These are phyloP conservation scores for Gaultheria prostrata DNA, from an alignment of 148 eudicot genomes.

Conservation along the genomic window DNA sequence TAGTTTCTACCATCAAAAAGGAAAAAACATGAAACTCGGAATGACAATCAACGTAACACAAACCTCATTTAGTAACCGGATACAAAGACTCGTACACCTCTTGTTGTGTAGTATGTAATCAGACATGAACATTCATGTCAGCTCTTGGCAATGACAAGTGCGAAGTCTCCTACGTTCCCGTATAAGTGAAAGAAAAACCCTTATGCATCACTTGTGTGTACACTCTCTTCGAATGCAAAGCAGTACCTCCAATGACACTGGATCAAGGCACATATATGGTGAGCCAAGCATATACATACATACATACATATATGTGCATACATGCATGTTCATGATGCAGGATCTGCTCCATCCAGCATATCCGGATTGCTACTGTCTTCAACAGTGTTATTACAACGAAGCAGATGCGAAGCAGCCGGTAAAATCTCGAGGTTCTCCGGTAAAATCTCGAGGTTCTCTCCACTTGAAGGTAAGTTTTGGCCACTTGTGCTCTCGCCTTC, in stretches of 20 bases:
- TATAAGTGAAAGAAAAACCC: background rate
- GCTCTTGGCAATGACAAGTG: background rate
- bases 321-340: background rate
- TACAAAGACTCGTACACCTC: background rate
- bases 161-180: background rate
- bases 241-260: background rate
- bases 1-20: background rate
- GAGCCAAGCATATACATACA: background rate
- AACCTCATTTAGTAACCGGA: background rate
- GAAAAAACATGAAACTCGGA: background rate
- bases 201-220: background rate
- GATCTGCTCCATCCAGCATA: constrained; percentile 14
- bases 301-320: background rate
- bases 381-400: constrained; percentile 4
- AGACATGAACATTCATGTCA: background rate
- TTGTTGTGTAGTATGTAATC: background rate
- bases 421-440: constrained; percentile 17
- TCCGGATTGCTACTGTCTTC: background rate
- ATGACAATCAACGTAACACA: background rate
- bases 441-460: constrained; percentile 17
- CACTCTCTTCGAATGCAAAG: background rate
- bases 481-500: constrained; percentile 4
- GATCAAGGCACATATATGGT: background rate
- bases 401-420: constrained; percentile 15
- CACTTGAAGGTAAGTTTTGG: background rate